Base-by-base conservation (phyloP, 345 rosid species). In the Gossypium ekmanianum region DNA sequence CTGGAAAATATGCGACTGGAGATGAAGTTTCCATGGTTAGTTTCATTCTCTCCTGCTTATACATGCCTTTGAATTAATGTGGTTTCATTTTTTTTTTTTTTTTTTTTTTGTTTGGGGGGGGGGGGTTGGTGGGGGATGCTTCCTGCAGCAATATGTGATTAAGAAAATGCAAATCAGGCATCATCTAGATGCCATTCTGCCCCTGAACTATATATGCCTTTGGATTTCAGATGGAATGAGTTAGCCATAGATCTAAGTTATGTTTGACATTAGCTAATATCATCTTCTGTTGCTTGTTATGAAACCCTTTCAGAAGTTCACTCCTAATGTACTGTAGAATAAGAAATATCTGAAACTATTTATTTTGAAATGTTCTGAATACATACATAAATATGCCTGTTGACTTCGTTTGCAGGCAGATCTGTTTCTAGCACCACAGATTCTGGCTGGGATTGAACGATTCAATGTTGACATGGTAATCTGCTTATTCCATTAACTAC, bases 1-100 rank as follows among this genome's bases (percentile, higher is more conserved):
- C 94, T 72, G 92, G 97, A 68, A 85, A 78, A 82, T 91, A 87
- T 79, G 97, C 97, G 0, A 89, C 89, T 41, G 98, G 93, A 58
- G 91, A 89, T 76, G 89, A 89, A 78, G 83, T 92, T 85, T 87
- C 7, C 77, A 74, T 89, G 97, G 98, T 88, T 75, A 70, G 81
- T 72, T 64, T 51, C 22, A 24, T 9, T 68, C 12, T 68, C 57
- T 48, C 72, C 11, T 68, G 72, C 48, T 48, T 50, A 14, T 48
- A 3, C 6, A 68, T 48, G 57, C 18, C 39, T 29, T 29, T 29
- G 39, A 29, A 29, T 4, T 29, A 29, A 29, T 29, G 39, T 29
- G 39, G 39, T 29, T 29, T 29, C 6, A 29, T 29, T 29, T 29
- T 4, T 0, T 29, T 29, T 20, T 20, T 29, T 29, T 0, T 29